Base-by-base conservation (phyloP, 2,329 filamentous ascomycete species). In the Epichloe typhina region DNA sequence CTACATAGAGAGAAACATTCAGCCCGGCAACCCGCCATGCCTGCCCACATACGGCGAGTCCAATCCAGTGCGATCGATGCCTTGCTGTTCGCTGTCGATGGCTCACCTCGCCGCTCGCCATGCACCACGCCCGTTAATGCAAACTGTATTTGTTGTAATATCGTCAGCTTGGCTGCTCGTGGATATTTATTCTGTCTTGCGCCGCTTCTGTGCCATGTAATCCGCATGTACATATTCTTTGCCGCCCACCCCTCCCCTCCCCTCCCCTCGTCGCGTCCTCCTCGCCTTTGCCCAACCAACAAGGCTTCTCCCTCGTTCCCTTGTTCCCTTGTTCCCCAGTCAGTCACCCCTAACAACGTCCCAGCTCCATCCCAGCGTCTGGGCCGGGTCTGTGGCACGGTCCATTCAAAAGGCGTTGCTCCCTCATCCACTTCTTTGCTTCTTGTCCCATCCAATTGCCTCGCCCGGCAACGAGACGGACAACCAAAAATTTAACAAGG, bases 361-460 rank as follows among this genome's bases (percentile, higher is more conserved):
- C 53, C 54, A 57, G 57, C 59, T 61, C 57, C 58, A 58, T 57
- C 59, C 54, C 55, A 51, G 53, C 54, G 49, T 46, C 57, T 56
- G 58, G 58, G 56, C 55, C 53, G 55, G 55, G 56, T 39, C 46
- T 42, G 50, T 56, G 56, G 56, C 56, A 57, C 61, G 57, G 55
- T 58, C 56, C 64, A 69, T 70, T 69, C 60, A 70, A 69, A 70
- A 69, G 61, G 62, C 65, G 59, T 61, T 61, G 62, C 56, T 65
- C 64, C 66, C 65, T 59, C 64, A 57, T 59, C 57, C 59, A 56
- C 58, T 59, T 59, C 56, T 59, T 57, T 55, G 55, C 53, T 55
- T 56, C 52, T 55, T 58, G 57, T 59, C 57, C 58, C 57, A 59
- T 59, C 58, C 61, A 64, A 62, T 57, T 58, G 58, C 57, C 61